These are phyloP conservation scores for Taiozyma sp. DNA, from an alignment of 1,139 yeast genomes.

Conservation along the genomic window DNA sequence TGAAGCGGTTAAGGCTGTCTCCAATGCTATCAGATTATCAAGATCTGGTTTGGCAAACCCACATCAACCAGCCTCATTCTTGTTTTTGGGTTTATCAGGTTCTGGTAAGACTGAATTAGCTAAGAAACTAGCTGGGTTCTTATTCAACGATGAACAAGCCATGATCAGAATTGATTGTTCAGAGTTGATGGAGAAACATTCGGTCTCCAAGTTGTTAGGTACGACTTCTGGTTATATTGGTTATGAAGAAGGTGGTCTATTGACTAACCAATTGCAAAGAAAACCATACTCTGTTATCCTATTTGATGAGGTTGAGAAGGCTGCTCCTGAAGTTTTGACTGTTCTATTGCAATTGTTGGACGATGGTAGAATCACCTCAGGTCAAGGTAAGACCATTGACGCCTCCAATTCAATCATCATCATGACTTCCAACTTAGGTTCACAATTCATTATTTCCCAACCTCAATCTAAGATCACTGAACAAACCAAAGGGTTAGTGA, in stretches of 20 bases:
- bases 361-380: slow-evolving; percentile 94
- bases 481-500: slow-evolving; percentile 68
- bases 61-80: slow-evolving; percentile 91
- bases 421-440: slow-evolving; percentile 97
- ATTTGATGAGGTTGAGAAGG: slow-evolving; percentile 97
- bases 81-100: slow-evolving; percentile 94
- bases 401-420: slow-evolving; percentile 90
- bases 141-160: slow-evolving; percentile 93
- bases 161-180: slow-evolving; percentile 98
- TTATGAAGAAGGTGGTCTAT: slow-evolving; percentile 94
- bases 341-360: slow-evolving; percentile 87
- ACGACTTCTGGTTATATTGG: slow-evolving; percentile 99
- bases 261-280: slow-evolving; percentile 87
- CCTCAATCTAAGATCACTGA: slow-evolving; percentile 61
- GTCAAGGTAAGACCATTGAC: slow-evolving; percentile 90
- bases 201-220: slow-evolving; percentile 91
- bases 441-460: slow-evolving; percentile 75
- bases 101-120: slow-evolving; percentile 99
- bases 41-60: slow-evolving; percentile 98
- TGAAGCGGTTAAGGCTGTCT: slow-evolving; percentile 94
- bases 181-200: slow-evolving; percentile 91
- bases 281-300: slow-evolving; percentile 92
- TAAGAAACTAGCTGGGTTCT: slow-evolving; percentile 90
- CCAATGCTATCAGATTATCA: slow-evolving; percentile 88
- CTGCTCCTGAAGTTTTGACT: slow-evolving; percentile 97